A percentile compares a stretch with the other conserved stretches of the same genome.
These are phyloP conservation scores for Daldinia eschscholtzii DNA, from an alignment of 2,329 filamentous ascomycete species.

Conservation along the genomic window DNA sequence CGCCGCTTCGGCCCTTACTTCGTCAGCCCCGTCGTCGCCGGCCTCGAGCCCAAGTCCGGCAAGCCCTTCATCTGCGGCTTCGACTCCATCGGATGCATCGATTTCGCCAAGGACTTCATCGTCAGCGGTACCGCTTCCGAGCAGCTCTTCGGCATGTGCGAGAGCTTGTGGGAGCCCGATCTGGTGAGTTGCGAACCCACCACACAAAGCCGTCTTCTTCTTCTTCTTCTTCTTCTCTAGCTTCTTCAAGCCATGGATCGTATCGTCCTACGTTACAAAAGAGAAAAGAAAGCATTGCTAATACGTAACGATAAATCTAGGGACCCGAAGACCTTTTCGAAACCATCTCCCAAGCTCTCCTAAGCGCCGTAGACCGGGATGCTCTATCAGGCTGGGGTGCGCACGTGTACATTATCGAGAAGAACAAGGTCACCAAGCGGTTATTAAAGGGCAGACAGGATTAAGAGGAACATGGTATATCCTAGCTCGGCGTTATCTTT, in stretches of 20 bases:
- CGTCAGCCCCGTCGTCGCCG: constrained; percentile 92
- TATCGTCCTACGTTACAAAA: background rate
- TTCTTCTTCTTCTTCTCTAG: background rate
- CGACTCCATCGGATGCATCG: constrained; percentile 98
- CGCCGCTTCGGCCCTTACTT: constrained; percentile 96
- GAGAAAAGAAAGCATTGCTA: constrained; percentile 2
- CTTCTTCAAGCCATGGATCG: background rate
- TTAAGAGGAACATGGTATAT: constrained; percentile 59
- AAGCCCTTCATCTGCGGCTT: constrained; percentile 99
- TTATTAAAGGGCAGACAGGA: constrained; percentile 98
- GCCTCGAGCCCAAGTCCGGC: constrained; percentile 92
- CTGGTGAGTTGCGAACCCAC: constrained; percentile 71
- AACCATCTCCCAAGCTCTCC: constrained; percentile 93
- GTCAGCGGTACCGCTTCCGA: constrained; percentile 96
- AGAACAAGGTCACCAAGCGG: constrained; percentile 99
- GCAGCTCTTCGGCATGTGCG: constrained; percentile 98
- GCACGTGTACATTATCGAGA: constrained; percentile 99
- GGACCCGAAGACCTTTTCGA: constrained; percentile 96
- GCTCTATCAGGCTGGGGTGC: constrained; percentile 98
- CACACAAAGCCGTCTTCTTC: no score
- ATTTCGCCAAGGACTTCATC: constrained; percentile 99
- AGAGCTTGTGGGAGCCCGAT: constrained; percentile 97
- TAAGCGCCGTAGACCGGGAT: constrained; percentile 97
- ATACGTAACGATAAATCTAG: constrained; percentile 58
- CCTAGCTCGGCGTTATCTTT: constrained; percentile 4